Conservation (phyloP, 2,329 filamentous ascomycete genomes). For the Triangularia verruculosa region DNA sequence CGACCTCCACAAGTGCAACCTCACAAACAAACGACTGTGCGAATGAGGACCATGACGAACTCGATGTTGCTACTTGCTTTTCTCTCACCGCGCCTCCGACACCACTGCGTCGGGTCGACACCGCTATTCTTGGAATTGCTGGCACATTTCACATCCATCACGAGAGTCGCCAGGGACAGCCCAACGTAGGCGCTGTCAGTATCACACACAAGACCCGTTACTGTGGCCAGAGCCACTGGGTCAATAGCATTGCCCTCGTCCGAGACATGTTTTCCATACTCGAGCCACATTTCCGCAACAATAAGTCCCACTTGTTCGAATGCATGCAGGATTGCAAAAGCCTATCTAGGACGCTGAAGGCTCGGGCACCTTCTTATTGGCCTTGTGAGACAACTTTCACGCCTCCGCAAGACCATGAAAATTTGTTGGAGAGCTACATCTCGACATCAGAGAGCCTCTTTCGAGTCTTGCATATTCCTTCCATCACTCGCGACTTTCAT, state of each 20-base stretch:
- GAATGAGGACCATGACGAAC: background rate
- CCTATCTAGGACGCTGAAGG: conserved; percentile 53
- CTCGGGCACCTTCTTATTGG: conserved; percentile 21
- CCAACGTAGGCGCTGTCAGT: conserved; percentile 38
- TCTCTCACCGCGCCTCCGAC: background rate
- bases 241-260: conserved; percentile 47
- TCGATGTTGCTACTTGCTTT: background rate
- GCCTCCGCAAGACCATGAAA: conserved; percentile 45
- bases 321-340: conserved; percentile 50
- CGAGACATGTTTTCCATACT: conserved; percentile 44
- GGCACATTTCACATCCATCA: conserved; percentile 44
- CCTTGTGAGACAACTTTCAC: conserved; percentile 41
- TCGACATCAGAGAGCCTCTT: conserved; percentile 44
- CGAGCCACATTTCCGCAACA: conserved; percentile 40
- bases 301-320: conserved; percentile 35
- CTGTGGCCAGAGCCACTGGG: conserved; percentile 57
- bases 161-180: conserved; percentile 35
- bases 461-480: conserved; percentile 51
- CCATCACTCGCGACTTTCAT: conserved; percentile 48
- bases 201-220: conserved; percentile 54
- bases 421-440: conserved; percentile 48
- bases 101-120: conserved; percentile 32
- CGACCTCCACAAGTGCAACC: conserved; percentile 6
- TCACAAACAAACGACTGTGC: conserved; percentile 36
- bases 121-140: conserved; percentile 36